phyloP scores from a whole-genome alignment of 129 eudicot genomes.

The Lonicera japonica region DNA sequence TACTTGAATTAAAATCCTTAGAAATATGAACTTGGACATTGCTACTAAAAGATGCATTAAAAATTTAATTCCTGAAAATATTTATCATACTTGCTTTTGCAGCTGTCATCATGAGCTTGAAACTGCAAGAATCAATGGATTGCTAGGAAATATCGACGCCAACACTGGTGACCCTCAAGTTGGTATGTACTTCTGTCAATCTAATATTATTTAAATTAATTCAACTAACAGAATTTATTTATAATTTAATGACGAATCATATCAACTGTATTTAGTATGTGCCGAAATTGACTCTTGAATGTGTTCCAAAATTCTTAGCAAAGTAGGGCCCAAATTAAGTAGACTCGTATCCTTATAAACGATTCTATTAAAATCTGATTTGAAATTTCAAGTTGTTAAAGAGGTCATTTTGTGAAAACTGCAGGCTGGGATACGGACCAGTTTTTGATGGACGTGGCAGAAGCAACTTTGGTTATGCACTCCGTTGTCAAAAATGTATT shows the following conservation, averaged over 20 bases:
- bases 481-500: conserved; percentile 78
- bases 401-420: neutral
- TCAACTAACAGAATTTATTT: too few species aligned
- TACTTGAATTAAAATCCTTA: too few species aligned
- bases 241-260: too few species aligned
- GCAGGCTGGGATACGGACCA: conserved; percentile 99
- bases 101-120: conserved; percentile 98
- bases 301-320: too few species aligned
- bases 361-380: too few species aligned
- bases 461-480: conserved; percentile 91
- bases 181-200: too few species aligned
- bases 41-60: neutral
- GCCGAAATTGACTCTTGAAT: too few species aligned
- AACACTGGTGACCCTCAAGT: conserved; percentile 95
- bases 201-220: too few species aligned
- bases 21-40: neutral
- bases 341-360: too few species aligned
- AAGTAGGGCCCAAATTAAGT: too few species aligned
- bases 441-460: conserved; percentile 79
- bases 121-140: conserved; percentile 93
- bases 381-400: neutral
- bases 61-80: too few species aligned
- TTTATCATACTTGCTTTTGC: conserved; percentile 9
- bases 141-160: conserved; percentile 87
- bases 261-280: too few species aligned